Evolutionary conservation across 2,329 filamentous ascomycete species (phyloP), one percentile per base, ranked within the genome.

Genomic region (Alternaria burnsii): DNA sequence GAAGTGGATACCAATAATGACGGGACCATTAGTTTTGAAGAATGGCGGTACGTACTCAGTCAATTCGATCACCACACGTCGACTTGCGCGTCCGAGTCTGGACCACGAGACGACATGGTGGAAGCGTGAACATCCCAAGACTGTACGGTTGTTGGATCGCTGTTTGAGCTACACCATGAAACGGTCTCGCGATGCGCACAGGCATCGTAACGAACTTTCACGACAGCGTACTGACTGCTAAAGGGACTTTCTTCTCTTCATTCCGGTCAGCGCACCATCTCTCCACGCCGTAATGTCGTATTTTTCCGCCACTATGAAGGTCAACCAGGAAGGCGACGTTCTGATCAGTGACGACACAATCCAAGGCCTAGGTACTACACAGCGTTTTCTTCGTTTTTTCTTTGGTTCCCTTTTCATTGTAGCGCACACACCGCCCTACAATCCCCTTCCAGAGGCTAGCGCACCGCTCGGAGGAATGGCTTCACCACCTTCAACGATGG

Each of bases 251-350:
- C 86, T 98, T 26, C 87, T 98, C 44, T 98, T 98, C 80, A 91
- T 98, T 62, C 88, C 84, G 74, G 85, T 89, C 65, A 83, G 88
- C 68, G 85, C 86, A 58, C 88, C 91, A 24, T 90, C 91, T 66
- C 86, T 99, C 44, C 88, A 89, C 75, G 89, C 92, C 54, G 91
- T 97, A 56, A 84, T 97, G 71, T 94, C 92, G 52, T 98, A 96
- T 81, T 99, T 97, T 80, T 90, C 91, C 59, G 91, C 93, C 50
- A 92, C 94, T 69, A 89, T 96, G 76, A 93, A 91, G 79, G 85
- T 99, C 77, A 97, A 92, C 74, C 85, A 93, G 62, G 95, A 99
- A 85, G 95, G 95, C 79, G 95, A 98, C 82, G 95, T 95, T 70
- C 86, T 92, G 73, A 89, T 98, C 73, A 92, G 90, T 83, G 94